These are phyloP conservation scores for Hawksworthiomyces lignivorus DNA, from an alignment of 2,329 filamentous ascomycete species.

Conservation along the genomic window DNA sequence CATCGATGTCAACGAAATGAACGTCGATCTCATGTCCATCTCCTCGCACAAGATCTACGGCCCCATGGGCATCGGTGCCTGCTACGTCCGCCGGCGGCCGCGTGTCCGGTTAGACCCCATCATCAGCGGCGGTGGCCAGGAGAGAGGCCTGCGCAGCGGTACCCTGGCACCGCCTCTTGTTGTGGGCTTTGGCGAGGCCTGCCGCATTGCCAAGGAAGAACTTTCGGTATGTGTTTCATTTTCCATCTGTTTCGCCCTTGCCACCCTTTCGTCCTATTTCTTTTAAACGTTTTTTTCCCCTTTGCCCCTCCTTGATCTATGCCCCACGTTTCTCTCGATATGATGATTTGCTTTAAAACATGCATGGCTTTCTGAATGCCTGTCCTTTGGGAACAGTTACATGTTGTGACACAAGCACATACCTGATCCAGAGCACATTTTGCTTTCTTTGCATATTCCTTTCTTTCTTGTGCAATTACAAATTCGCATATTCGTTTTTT, in stretches of 20 bases:
- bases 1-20: conserved; percentile 94
- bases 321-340: conserved; percentile 23
- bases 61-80: conserved; percentile 93
- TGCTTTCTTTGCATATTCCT: conserved; percentile 7
- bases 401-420: conserved; percentile 60
- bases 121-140: conserved; percentile 93
- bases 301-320: conserved; percentile 13
- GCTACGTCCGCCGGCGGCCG: conserved; percentile 86
- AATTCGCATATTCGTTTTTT: background rate
- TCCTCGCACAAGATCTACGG: conserved; percentile 98
- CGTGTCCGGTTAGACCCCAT: conserved; percentile 91
- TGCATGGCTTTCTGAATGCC: conserved; percentile 87
- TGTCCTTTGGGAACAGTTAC: conserved; percentile 48
- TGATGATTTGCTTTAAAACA: conserved; percentile 78
- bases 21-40: conserved; percentile 97
- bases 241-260: no score
- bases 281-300: conserved; percentile 10
- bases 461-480: conserved; percentile 1
- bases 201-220: conserved; percentile 82
- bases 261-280: no score
- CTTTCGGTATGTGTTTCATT: conserved; percentile 64
- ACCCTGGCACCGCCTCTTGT: conserved; percentile 83
- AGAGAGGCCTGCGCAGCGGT: conserved; percentile 88
- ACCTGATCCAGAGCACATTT: conserved; percentile 45
- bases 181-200: conserved; percentile 93